These are phyloP conservation scores for Neurospora sp. DNA, from an alignment of 495 filamentous ascomycete genomes.

Conservation along the genomic window DNA sequence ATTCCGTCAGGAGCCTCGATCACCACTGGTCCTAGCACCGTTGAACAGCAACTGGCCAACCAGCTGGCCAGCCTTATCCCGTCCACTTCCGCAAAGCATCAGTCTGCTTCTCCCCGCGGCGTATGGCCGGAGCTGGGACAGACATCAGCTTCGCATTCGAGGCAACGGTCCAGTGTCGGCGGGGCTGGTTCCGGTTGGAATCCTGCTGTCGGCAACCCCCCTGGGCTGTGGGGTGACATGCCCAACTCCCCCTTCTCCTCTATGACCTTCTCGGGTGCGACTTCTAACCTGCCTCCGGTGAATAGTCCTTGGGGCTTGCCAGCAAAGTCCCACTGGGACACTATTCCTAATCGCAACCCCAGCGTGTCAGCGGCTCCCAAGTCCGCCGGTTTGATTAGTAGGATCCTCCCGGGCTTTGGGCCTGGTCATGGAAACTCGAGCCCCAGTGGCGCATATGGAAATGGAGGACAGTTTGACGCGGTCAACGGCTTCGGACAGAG, in stretches of 20 bases:
- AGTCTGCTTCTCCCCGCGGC: background rate
- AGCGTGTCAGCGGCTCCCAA: background rate
- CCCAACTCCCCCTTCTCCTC: conserved; percentile 14
- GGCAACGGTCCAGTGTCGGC: background rate
- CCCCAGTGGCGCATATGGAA: background rate
- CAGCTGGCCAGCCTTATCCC: conserved; percentile 1
- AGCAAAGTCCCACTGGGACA: background rate
- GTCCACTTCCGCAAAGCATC: background rate
- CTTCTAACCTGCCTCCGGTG: conserved; percentile 18
- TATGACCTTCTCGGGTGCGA: conserved; percentile 10
- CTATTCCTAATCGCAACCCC: conserved; percentile 2
- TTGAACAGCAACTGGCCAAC: conserved; percentile 1
- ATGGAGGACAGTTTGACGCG: background rate
- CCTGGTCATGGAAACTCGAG: background rate
- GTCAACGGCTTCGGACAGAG: background rate
- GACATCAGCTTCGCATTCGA: background rate
- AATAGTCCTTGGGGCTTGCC: conserved; percentile 23
- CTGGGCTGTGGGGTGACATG: background rate
- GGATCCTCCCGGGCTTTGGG: conserved; percentile 1
- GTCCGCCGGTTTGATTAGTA: background rate
- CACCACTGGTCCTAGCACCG: background rate
- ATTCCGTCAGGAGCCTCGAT: background rate
- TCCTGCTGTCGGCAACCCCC: background rate
- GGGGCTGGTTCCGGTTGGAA: conserved; percentile 6
- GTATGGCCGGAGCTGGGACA: conserved; percentile 6